Base-by-base conservation (phyloP, 1,284 basidiomycete species). In the Trichosporon inkin region DNA sequence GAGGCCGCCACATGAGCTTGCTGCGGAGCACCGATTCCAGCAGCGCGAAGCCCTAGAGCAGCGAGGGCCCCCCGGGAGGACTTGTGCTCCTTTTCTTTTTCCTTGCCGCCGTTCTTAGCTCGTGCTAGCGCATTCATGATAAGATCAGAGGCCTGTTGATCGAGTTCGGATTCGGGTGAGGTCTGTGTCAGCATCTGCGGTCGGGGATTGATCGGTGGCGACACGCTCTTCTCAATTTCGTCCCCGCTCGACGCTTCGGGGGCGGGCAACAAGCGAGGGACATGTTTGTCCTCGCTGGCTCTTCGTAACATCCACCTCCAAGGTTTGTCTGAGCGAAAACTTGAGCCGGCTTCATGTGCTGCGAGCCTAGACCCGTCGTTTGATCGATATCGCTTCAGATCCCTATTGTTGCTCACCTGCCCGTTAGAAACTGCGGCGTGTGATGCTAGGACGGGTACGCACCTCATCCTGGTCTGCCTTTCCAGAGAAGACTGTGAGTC, bases 401-500 rank as follows among this genome's bases (percentile, higher is more conserved):
- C 39, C 19, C 49, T 52, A 22, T n/a, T 51, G 40, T 57, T 63
- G 61, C 64, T 66, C 55, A 66, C 64, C 62, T 66, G 44, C 36
- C 1, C 17, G 24, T 32, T 20, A 39, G 36, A 55, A 17, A 44
- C 19, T 10, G n/a, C 47, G 19, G 16, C 7, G n/a, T 28, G 19
- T 11, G 17, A 55, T 13, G 4, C 22, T n/a, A 55, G 7, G 22
- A 40, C 7, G 16, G 19, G 14, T 19, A 66, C 73, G 65, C 56
- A 76, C 76, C 73, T 78, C 76, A 67, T 76, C 75, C 70, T 74
- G 73, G 62, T 67, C 68, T 58, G 74, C 74, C 52, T 62, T 60
- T 37, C 76, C 72, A n/a, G 72, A 74, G 56, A 77, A 74, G 52
- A 75, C 76, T 78, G 78, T 76, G 13, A 78, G 69, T 22, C 71